phyloP scores from a whole-genome alignment of 306 rosid species.

The Parietaria judaica region DNA sequence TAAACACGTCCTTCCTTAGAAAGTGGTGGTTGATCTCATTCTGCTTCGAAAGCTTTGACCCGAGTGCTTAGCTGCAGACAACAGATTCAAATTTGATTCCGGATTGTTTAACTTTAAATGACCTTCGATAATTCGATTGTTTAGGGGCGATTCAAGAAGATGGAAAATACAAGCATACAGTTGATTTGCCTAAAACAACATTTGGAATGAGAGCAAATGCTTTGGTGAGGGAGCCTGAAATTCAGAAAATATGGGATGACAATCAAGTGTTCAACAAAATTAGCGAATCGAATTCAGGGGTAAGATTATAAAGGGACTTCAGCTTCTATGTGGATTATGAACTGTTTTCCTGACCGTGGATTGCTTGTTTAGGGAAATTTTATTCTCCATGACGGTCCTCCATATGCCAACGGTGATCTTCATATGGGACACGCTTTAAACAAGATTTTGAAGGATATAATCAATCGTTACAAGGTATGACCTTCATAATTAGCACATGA shows the following conservation, averaged over 20 bases:
- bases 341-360: conserved; percentile 9
- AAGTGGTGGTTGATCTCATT: not conserved
- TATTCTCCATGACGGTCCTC: conserved; percentile 97
- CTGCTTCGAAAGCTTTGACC: not conserved
- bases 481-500: conserved; percentile 8
- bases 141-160: conserved; percentile 72
- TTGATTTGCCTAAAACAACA: conserved; percentile 89
- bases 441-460: conserved; percentile 91
- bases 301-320: conserved; percentile 31
- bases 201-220: conserved; percentile 95
- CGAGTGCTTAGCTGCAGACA: not conserved
- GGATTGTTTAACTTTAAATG: conserved; percentile 23
- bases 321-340: conserved; percentile 10
- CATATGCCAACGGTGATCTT: conserved; percentile 97
- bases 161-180: conserved; percentile 91
- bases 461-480: conserved; percentile 85
- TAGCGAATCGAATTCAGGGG: conserved; percentile 69
- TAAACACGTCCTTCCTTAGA: conserved; percentile 11
- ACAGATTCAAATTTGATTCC: conserved; percentile 5
- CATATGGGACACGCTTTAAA: conserved; percentile 96
- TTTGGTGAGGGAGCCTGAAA: conserved; percentile 73
- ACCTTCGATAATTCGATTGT: conserved; percentile 27
- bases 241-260: conserved; percentile 91
- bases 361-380: conserved; percentile 52
- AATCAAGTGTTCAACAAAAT: conserved; percentile 69